Conservation (phyloP, 352 stramenopile species). For the Pythium biforme region DNA sequence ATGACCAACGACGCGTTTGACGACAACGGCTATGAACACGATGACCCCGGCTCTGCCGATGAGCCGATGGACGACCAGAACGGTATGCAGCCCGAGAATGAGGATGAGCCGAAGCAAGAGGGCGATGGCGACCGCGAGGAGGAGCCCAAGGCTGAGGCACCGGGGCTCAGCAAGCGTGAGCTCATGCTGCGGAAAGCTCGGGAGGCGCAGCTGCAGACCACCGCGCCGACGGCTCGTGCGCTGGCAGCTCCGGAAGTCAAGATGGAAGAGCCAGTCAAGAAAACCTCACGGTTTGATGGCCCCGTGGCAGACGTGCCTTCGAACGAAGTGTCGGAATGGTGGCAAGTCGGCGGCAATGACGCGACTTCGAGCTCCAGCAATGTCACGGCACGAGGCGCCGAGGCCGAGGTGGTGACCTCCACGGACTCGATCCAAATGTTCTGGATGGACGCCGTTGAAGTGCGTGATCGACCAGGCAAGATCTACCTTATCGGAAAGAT, state of each 20-base stretch:
- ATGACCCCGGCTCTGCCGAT: constrained; percentile 1
- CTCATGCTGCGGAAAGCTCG: constrained; percentile 69
- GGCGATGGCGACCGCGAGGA: constrained; percentile 17
- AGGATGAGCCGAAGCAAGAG: constrained; percentile 34
- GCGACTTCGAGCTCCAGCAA: constrained; percentile 10
- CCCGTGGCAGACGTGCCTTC: constrained; percentile 58
- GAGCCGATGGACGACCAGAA: constrained; percentile 28
- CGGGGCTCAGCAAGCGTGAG: constrained; percentile 68
- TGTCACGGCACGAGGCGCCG: constrained; percentile 10
- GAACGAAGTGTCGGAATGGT: constrained; percentile 88
- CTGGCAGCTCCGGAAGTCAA: constrained; percentile 38
- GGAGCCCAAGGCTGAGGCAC: constrained; percentile 13
- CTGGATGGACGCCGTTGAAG: constrained; percentile 97
- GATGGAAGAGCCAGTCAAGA: constrained; percentile 21
- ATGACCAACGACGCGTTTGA: constrained; percentile 15
- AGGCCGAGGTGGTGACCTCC: constrained; percentile 31
- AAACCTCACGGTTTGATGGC: constrained; percentile 13
- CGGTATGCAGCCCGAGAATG: constrained; percentile 31
- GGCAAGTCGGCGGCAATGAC: constrained; percentile 46
- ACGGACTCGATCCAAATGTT: constrained; percentile 92
- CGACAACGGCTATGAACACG: constrained; percentile 20
- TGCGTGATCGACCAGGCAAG: constrained; percentile 90
- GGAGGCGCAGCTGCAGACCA: constrained; percentile 56
- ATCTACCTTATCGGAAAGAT: constrained; percentile 99
- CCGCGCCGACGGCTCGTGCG: constrained; percentile 53